Evolutionary conservation across 2,329 filamentous ascomycete genomes (phyloP).

Genomic region (Scleromitrula shiraiana): DNA sequence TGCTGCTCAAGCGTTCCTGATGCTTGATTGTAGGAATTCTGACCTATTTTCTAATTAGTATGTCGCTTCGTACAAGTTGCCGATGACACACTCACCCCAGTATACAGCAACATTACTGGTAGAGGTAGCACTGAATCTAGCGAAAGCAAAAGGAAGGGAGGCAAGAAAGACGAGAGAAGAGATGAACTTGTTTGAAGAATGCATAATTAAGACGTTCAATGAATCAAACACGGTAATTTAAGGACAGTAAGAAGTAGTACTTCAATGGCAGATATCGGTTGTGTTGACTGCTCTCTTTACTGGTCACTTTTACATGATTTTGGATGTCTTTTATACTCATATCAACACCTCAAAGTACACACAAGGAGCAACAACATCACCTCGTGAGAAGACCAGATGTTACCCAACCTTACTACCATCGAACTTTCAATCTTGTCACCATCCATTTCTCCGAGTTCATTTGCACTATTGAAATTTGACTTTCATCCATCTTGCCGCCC

Average conservation of each 20-base stretch:
- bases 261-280: too few species aligned
- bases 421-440: not conserved
- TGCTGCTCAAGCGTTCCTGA: conserved; percentile 41
- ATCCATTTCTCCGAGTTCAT: too few species aligned
- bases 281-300: too few species aligned
- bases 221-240: too few species aligned
- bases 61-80: not conserved
- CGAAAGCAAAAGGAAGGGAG: conserved; percentile 29
- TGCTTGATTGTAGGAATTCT: conserved; percentile 50
- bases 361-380: not conserved
- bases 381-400: not conserved
- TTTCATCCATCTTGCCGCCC: not conserved
- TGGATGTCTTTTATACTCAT: too few species aligned
- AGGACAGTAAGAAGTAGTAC: too few species aligned
- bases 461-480: too few species aligned
- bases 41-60: conserved; percentile 30
- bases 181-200: not conserved
- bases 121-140: conserved; percentile 37
- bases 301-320: too few species aligned
- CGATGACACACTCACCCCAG: conserved; percentile 43
- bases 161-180: conserved; percentile 27
- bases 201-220: not conserved
- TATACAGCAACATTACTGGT: conserved; percentile 54
- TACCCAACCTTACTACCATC: not conserved
- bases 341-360: not conserved